Conservation (phyloP, 2,329 filamentous ascomycete genomes). For the Triangularia verruculosa region DNA sequence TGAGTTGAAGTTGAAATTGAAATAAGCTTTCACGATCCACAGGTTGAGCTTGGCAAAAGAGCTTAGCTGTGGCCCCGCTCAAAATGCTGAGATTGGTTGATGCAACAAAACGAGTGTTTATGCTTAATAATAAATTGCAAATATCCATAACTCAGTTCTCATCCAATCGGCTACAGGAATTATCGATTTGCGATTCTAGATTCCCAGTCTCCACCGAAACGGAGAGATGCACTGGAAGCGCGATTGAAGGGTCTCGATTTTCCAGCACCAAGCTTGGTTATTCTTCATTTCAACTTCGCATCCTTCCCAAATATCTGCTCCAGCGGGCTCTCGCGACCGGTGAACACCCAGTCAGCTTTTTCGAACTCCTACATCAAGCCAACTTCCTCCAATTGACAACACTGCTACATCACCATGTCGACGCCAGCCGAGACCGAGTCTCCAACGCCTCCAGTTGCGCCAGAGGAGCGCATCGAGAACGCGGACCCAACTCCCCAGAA, state of each 20-base stretch:
- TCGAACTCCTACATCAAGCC: neutral
- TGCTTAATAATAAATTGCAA: neutral
- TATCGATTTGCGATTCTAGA: neutral
- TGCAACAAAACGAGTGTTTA: neutral
- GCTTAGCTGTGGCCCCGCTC: neutral
- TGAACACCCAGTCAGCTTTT: neutral
- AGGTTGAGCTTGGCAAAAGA: constrained; percentile 4
- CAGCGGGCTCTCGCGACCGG: neutral
- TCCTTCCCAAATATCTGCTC: neutral
- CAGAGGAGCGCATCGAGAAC: neutral
- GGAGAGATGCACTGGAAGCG: neutral
- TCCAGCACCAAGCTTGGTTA: neutral
- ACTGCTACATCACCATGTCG: constrained; percentile 5
- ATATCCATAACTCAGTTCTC: neutral
- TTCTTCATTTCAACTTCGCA: neutral
- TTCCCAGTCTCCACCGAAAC: neutral
- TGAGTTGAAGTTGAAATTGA: neutral
- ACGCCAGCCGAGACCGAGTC: constrained; percentile 4
- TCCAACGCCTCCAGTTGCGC: neutral
- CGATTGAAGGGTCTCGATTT: neutral
- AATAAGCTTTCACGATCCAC: constrained; percentile 1
- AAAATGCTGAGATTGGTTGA: neutral
- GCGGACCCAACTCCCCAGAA: neutral
- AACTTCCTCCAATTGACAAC: neutral
- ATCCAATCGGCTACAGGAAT: neutral